Conservation (phyloP, 2,329 filamentous ascomycete genomes). For the Nemania sp. region DNA sequence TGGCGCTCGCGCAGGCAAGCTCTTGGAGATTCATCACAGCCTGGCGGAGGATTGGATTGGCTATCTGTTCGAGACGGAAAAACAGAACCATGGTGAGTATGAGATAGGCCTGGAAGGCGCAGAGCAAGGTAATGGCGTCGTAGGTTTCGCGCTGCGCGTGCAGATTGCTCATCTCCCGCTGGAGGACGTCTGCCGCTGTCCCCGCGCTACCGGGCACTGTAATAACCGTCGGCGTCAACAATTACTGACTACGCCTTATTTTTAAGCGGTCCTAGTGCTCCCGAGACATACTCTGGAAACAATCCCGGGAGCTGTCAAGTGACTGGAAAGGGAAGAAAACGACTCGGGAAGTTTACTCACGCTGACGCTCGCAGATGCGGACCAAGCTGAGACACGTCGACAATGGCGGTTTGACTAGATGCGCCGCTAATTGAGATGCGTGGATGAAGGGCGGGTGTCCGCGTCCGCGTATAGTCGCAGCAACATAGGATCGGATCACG, state of each 20-base stretch:
- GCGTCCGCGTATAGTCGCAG: slow-evolving; percentile 43
- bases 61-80: slow-evolving; percentile 42
- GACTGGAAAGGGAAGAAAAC: too few relatives aligned
- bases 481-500: slow-evolving; percentile 51
- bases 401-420: slow-evolving; percentile 41
- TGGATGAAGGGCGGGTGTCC: slow-evolving; percentile 52
- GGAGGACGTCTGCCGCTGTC: slow-evolving; percentile 42
- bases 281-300: too few relatives aligned
- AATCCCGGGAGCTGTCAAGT: too few relatives aligned
- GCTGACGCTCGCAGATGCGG: slow-evolving; percentile 43
- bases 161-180: slow-evolving; percentile 49
- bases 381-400: slow-evolving; percentile 48
- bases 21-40: slow-evolving; percentile 56
- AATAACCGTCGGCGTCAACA: too few relatives aligned
- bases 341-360: too few relatives aligned
- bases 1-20: slow-evolving; percentile 48
- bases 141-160: slow-evolving; percentile 36
- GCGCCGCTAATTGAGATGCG: slow-evolving; percentile 40
- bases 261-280: too few relatives aligned
- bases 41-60: slow-evolving; percentile 44
- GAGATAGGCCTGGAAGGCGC: slow-evolving; percentile 57
- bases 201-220: slow-evolving; percentile 42
- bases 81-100: slow-evolving; percentile 57
- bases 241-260: too few relatives aligned
- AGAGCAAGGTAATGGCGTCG: slow-evolving; percentile 44